Evolutionary conservation across 2,329 filamentous ascomycete species (phyloP).

Genomic region (Pyrenochaeta sp.): DNA sequence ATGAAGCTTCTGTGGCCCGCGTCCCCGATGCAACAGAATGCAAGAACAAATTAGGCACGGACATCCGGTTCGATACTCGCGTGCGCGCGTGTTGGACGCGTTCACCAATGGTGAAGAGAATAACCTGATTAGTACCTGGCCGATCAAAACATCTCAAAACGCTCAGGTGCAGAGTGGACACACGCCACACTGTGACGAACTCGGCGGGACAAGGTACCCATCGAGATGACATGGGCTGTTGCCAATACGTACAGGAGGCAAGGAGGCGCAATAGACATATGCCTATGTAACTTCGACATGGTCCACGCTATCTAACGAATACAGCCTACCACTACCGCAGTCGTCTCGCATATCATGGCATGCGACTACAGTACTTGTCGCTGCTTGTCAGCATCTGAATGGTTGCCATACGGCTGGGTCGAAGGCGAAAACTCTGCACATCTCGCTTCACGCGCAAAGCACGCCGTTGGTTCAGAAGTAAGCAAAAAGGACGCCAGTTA

Average conservation of each 20-base stretch:
- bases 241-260: constrained; percentile 3
- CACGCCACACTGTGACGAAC: constrained; percentile 24
- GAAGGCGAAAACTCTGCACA: constrained; percentile 26
- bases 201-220: constrained; percentile 20
- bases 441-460: constrained; percentile 30
- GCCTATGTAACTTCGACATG: constrained; percentile 14
- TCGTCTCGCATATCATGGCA: constrained; percentile 23
- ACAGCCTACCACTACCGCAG: constrained; percentile 13
- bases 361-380: constrained; percentile 17
- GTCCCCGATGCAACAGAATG: constrained; percentile 38
- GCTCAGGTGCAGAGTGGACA: constrained; percentile 29
- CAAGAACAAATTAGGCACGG: constrained; percentile 28
- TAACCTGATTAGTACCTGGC: constrained; percentile 33
- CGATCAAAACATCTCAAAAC: constrained; percentile 27
- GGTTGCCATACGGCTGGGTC: constrained; percentile 35
- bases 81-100: constrained; percentile 22
- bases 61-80: constrained; percentile 24
- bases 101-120: constrained; percentile 17
- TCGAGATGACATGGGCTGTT: constrained; percentile 19
- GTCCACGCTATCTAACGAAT: constrained; percentile 13
- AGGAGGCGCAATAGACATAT: constrained; percentile 22
- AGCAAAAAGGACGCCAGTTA: constrained; percentile 13
- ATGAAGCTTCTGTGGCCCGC: constrained; percentile 36
- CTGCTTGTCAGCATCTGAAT: constrained; percentile 24
- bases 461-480: constrained; percentile 26